Conservation (phyloP, 768 basidiomycete species). For the Baorangia bicolor region DNA sequence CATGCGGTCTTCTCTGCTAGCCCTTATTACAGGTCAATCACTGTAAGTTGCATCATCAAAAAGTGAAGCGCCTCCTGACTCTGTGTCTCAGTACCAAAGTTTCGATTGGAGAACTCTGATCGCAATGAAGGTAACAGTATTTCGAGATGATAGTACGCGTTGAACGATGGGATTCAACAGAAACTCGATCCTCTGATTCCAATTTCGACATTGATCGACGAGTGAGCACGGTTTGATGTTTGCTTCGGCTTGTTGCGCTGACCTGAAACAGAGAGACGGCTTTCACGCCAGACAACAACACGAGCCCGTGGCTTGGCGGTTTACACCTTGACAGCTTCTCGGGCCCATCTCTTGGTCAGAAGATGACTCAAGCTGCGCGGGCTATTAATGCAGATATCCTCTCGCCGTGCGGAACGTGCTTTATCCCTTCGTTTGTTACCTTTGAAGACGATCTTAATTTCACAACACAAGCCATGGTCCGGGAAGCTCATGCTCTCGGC, state of each 20-base stretch:
- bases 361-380: slow-evolving; percentile 67
- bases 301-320: slow-evolving; percentile 70
- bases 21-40: slow-evolving; percentile 62
- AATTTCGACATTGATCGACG: slow-evolving; percentile 65
- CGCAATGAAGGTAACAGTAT: slow-evolving; percentile 56
- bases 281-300: slow-evolving; percentile 39
- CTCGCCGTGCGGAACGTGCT: slow-evolving; percentile 53
- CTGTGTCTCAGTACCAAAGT: slow-evolving; percentile 62
- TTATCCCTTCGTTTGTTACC: slow-evolving; percentile 44
- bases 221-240: slow-evolving; percentile 39
- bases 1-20: slow-evolving; percentile 56
- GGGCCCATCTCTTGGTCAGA: slow-evolving; percentile 54
- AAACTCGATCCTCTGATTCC: slow-evolving; percentile 53
- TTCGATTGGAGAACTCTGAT: slow-evolving; percentile 80
- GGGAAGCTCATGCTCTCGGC: slow-evolving; percentile 60
- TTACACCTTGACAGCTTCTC: slow-evolving; percentile 61
- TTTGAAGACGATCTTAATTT: slow-evolving; percentile 50
- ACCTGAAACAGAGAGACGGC: slow-evolving; percentile 38
- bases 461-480: slow-evolving; percentile 67
- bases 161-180: slow-evolving; percentile 32
- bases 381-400: slow-evolving; percentile 63
- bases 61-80: background rate
- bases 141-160: background rate
- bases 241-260: background rate
- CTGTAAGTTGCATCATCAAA: slow-evolving; percentile 40